A percentile compares a stretch with the other conserved stretches of the same genome.
Conservation (phyloP, 2,329 filamentous ascomycete species). For the Gyromitra esculenta region DNA sequence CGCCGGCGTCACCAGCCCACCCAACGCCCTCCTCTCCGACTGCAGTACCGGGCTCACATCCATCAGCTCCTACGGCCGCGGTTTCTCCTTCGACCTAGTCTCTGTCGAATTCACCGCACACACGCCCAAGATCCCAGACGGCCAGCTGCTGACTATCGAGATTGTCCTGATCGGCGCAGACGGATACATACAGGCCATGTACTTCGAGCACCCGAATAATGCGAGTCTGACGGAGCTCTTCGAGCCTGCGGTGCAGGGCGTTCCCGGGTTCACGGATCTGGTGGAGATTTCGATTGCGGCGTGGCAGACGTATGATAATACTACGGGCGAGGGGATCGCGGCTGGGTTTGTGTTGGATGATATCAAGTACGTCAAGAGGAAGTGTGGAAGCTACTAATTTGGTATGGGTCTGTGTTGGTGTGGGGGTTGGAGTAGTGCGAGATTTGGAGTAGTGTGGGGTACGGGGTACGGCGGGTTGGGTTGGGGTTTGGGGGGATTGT, state of each 20-base stretch:
- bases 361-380: conserved; percentile 37
- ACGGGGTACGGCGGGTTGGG: neutral
- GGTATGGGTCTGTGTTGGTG: no score
- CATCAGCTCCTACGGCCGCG: neutral
- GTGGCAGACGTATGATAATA: conserved; percentile 33
- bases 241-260: neutral
- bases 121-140: neutral
- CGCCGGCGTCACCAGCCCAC: conserved; percentile 8
- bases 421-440: neutral
- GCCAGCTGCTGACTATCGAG: neutral
- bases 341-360: conserved; percentile 37
- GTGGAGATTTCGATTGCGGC: conserved; percentile 21
- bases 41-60: conserved; percentile 14
- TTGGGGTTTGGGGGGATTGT: neutral
- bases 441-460: neutral
- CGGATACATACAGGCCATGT: neutral
- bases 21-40: conserved; percentile 36
- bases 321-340: conserved; percentile 10
- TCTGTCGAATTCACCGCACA: conserved; percentile 8
- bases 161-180: conserved; percentile 8
- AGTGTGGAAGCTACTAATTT: neutral
- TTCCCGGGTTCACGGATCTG: conserved; percentile 17
- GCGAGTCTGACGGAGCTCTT: neutral
- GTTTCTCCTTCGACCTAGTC: conserved; percentile 36
- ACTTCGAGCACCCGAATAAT: conserved; percentile 8